Evolutionary conservation across 2,329 filamentous ascomycete species (phyloP), one percentile per base, ranked within the genome.

Genomic region (Colletotrichum tofieldiae): DNA sequence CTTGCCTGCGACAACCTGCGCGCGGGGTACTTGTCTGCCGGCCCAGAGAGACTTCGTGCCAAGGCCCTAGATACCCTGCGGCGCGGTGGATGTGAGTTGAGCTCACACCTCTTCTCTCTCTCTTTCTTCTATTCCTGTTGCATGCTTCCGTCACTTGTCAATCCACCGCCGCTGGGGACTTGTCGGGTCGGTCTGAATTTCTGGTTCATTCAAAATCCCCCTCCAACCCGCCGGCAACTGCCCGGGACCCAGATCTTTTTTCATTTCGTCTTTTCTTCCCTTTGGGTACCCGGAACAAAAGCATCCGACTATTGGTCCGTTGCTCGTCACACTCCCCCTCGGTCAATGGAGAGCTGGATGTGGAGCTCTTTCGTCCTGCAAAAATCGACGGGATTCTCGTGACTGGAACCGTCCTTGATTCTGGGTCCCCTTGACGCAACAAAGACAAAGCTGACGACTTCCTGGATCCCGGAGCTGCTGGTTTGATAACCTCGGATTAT

Each of bases 61-160:
- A 61, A 63, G 70, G 41, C 66, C 5, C 35, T 47, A 52, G 59
- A 45, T 70, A 72, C 70, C 45, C 56, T 18, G 37, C 59, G 56
- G n/a, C 52, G 47, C 55, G 52, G 58, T 68, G 65, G 59, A 69
- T 39, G 65, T 60, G 69, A 63, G 65, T 69, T 64, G 65, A 69
- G 69, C 65, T 72, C 70, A 72, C 70, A 69, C 70, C 70, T 72
- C 70, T 60, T 68, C 66, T 35, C 1, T 32, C 8, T 32, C 54
- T 52, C 2, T 8, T 23, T 18, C 3, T 41, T 41, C 35, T 37
- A 18, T 64, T 41, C 18, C 41, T 55, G 59, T 70, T 70, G 65
- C 70, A 70, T 72, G 70, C 66, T 60, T 70, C 66, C 70, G 66
- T 72, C 70, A 72, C 66, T 72, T 70, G 56, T 70, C 70, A 71